phyloP scores from a whole-genome alignment of 805 yeast genomes.

The Spathaspora gorwiae region DNA sequence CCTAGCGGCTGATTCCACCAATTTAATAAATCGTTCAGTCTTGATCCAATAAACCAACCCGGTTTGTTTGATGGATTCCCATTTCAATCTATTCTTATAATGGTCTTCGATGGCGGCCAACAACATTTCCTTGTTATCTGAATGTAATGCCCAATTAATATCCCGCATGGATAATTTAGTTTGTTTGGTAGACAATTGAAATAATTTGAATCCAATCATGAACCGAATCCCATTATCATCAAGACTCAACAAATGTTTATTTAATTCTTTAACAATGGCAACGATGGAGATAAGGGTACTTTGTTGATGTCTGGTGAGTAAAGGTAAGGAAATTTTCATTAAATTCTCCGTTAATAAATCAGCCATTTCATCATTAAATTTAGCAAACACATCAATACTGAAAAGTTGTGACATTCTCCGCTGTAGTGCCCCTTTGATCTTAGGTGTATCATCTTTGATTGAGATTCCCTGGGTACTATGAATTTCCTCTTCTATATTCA shows the following conservation, averaged over 20 bases:
- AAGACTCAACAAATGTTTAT: slow-evolving; percentile 37
- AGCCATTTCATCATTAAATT: slow-evolving; percentile 41
- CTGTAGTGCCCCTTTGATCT: neutral
- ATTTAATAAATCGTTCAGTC: slow-evolving; percentile 18
- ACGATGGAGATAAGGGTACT: slow-evolving; percentile 70
- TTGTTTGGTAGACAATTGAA: slow-evolving; percentile 48
- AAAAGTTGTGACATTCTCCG: slow-evolving; percentile 3
- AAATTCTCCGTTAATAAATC: slow-evolving; percentile 54
- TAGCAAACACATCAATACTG: slow-evolving; percentile 21
- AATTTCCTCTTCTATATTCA: slow-evolving; percentile 19
- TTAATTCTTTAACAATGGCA: slow-evolving; percentile 56
- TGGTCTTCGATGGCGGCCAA: slow-evolving; percentile 45
- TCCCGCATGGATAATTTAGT: slow-evolving; percentile 68
- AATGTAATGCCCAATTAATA: slow-evolving; percentile 81
- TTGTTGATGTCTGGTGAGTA: slow-evolving; percentile 87
- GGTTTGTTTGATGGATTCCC: slow-evolving; percentile 56
- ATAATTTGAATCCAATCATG: slow-evolving; percentile 65
- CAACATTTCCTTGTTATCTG: slow-evolving; percentile 69
- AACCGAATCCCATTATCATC: slow-evolving; percentile 71
- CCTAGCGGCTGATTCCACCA: slow-evolving; percentile 67
- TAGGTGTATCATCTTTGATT: neutral
- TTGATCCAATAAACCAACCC: slow-evolving; percentile 72
- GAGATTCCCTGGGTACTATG: slow-evolving; percentile 6
- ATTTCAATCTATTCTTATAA: slow-evolving; percentile 44
- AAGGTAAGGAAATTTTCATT: slow-evolving; percentile 65